Conservation (phyloP, 192 early-diverging fungal genomes). For the Thamnidium elegans region DNA sequence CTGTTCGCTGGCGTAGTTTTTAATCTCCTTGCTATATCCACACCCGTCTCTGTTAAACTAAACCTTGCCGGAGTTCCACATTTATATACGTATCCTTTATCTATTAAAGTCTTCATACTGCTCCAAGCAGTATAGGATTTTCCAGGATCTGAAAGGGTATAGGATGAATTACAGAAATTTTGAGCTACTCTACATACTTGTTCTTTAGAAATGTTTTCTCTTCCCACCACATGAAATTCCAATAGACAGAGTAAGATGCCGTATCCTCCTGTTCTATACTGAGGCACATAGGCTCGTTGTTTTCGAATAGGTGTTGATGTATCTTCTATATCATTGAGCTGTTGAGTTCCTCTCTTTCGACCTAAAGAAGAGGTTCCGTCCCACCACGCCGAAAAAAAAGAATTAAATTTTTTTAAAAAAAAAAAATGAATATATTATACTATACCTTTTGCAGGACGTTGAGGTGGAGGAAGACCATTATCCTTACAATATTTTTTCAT, state of each 20-base stretch:
- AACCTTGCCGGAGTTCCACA: conserved; percentile 61
- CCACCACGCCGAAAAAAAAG: too few species aligned
- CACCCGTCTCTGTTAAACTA: conserved; percentile 70
- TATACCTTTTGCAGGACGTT: neutral
- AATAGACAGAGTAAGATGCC: conserved; percentile 72
- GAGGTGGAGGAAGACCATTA: conserved; percentile 44
- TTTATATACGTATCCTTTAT: conserved; percentile 65
- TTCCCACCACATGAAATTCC: conserved; percentile 24
- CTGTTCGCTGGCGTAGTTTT: neutral
- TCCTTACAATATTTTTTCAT: conserved; percentile 55
- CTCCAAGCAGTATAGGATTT: conserved; percentile 73
- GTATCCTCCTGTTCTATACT: conserved; percentile 75
- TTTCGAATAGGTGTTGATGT: neutral
- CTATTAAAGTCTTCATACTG: conserved; percentile 68
- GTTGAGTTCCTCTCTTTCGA: conserved; percentile 1
- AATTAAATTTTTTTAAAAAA: neutral
- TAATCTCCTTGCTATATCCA: conserved; percentile 49
- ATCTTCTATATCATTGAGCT: neutral
- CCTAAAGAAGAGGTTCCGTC: too few species aligned
- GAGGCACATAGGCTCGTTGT: conserved; percentile 62
- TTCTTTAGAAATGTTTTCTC: conserved; percentile 53
- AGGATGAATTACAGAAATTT: conserved; percentile 63
- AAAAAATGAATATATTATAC: too few species aligned
- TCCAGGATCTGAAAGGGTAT: conserved; percentile 51
- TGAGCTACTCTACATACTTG: conserved; percentile 69